Evolutionary conservation across 208 protist species (phyloP), one percentile per base, ranked within the genome.

Genomic region (Trypanosoma grayi): DNA sequence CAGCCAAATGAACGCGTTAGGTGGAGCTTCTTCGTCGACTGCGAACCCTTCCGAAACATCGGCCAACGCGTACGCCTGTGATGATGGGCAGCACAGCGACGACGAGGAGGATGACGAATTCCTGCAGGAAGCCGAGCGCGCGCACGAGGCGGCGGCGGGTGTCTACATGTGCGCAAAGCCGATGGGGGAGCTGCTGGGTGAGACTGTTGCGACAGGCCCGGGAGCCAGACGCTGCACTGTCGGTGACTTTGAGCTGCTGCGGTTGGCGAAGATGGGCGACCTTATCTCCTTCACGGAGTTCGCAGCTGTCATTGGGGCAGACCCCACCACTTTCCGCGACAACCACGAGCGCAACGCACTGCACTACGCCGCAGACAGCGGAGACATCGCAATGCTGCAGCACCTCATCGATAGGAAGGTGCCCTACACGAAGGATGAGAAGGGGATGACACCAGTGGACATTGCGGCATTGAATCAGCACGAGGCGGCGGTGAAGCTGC

Each of bases 331-430:
- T 4, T 85, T 92, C 47, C 30, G 63, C 0, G 88, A 95, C 70
- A 95, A 95, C 67, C 63, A 75, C 39, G 72, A 58, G 16, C 83
- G 85, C 20, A 92, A 95, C 37, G 77, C 79, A 16, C 61, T 90
- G 36, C 88, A 95, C 70, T 95, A 95, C 66, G 85, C 81, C 22
- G 85, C 83, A 7, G 88, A 95, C 55, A 78, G 78, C 50, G 83
- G 88, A 10, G 63, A 62, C 36, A 36, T 76, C 0, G 25, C 43
- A n/a, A 59, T 90, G 24, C 70, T 92, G 7, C 67, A 81, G 65
- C 53, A 63, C 36, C 66, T 92, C 13, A 53, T 76, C 9, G 62
- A 78, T 33, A 59, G 61, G 7, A 47, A 60, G 22, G 80, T 94
- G 31, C 84, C 82, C 13, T 88, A 83, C 64, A 44, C 58, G 20